Evolutionary conservation across 2,329 filamentous ascomycete species (phyloP).

Genomic region (Aureobasidium sp.): DNA sequence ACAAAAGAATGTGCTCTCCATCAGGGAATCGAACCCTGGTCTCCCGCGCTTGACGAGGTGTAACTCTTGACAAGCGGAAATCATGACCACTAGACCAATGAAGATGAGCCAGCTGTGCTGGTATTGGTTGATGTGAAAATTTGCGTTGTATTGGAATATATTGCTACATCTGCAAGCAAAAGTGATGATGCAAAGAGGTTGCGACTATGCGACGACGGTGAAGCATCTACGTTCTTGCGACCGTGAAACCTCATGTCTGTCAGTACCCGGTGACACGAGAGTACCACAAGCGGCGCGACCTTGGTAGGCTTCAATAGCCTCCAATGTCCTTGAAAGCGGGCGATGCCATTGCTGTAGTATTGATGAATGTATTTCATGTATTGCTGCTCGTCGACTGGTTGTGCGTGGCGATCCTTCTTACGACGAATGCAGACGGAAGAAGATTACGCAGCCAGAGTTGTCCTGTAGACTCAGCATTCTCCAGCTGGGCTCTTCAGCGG

Average conservation of each 20-base stretch:
- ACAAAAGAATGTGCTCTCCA: constrained; percentile 3
- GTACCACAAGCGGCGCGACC: too few relatives aligned
- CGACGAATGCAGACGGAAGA: background rate
- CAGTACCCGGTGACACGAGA: too few relatives aligned
- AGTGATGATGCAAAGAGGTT: too few relatives aligned
- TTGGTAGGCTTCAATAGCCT: too few relatives aligned
- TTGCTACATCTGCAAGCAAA: too few relatives aligned
- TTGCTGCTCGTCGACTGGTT: background rate
- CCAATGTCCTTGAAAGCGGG: too few relatives aligned
- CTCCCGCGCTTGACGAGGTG: constrained; percentile 21
- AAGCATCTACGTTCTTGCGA: too few relatives aligned
- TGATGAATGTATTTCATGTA: background rate
- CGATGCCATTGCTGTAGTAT: background rate
- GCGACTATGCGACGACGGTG: too few relatives aligned
- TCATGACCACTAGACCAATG: constrained; percentile 15
- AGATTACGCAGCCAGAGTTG: background rate
- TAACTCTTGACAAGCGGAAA: constrained; percentile 13
- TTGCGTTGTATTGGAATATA: too few relatives aligned
- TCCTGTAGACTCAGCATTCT: background rate
- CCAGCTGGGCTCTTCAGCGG: background rate
- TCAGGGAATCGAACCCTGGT: constrained; percentile 27
- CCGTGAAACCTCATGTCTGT: too few relatives aligned
- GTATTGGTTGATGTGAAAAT: too few relatives aligned
- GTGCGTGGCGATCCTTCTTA: background rate
- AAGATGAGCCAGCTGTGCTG: constrained; percentile 11